These are phyloP conservation scores for Penicillium rolfsii DNA, from an alignment of 2,329 filamentous ascomycete species.

Conservation along the genomic window DNA sequence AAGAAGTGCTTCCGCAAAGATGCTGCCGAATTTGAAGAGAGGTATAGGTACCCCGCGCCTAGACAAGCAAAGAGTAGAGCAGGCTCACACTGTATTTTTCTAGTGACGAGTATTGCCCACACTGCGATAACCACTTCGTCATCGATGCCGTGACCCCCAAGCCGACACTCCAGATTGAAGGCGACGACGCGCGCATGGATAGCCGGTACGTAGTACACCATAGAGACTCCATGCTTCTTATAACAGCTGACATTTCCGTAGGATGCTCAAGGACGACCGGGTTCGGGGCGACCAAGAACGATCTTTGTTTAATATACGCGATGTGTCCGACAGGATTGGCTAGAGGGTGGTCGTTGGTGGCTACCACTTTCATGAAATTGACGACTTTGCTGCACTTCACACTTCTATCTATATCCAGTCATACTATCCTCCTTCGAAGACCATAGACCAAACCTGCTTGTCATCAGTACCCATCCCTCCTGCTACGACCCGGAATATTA, in stretches of 20 bases:
- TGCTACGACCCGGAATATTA: slow-evolving; percentile 19
- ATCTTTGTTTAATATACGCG: slow-evolving; percentile 75
- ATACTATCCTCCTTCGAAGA: background rate
- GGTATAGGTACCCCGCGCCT: slow-evolving; percentile 39
- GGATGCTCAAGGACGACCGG: slow-evolving; percentile 91
- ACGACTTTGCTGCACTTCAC: slow-evolving; percentile 34
- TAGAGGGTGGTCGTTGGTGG: slow-evolving; percentile 49
- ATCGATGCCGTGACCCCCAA: slow-evolving; percentile 85
- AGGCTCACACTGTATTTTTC: slow-evolving; percentile 7
- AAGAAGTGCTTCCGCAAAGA: slow-evolving; percentile 98
- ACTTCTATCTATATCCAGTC: slow-evolving; percentile 4
- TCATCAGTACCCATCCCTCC: slow-evolving; percentile 26
- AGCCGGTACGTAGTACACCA: slow-evolving; percentile 54
- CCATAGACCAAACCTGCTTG: slow-evolving; percentile 13
- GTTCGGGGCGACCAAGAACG: slow-evolving; percentile 62
- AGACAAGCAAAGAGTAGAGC: background rate
- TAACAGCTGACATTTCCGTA: slow-evolving; percentile 32
- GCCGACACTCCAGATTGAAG: slow-evolving; percentile 81
- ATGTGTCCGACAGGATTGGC: slow-evolving; percentile 74
- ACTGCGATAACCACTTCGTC: slow-evolving; percentile 98
- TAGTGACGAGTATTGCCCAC: slow-evolving; percentile 95
- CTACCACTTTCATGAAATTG: slow-evolving; percentile 33
- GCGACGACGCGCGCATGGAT: slow-evolving; percentile 85
- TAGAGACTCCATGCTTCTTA: background rate
- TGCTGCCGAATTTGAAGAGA: slow-evolving; percentile 86